Percentiles rank a stretch among this genome's conserved stretches.
These are phyloP conservation scores for Castanospermum australe DNA, from an alignment of 306 rosid species.

Conservation along the genomic window DNA sequence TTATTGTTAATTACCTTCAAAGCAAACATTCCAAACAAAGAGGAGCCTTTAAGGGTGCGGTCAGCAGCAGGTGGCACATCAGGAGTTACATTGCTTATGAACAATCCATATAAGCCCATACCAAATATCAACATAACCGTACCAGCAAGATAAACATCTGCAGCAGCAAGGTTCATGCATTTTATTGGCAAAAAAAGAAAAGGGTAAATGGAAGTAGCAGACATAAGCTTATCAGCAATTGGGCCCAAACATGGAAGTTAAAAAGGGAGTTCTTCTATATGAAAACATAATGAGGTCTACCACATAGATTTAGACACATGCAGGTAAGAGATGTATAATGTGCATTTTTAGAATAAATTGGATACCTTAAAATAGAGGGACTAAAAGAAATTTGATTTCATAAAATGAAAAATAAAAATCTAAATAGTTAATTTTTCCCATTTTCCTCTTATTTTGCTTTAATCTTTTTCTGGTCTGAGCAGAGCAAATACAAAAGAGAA, in stretches of 20 bases:
- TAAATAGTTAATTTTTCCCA: not conserved
- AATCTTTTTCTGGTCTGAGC: not conserved
- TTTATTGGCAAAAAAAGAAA: not conserved
- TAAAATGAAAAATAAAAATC: not conserved
- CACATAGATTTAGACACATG: not conserved
- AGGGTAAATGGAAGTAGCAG: not conserved
- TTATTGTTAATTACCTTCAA: conserved; percentile 60
- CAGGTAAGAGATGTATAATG: not conserved
- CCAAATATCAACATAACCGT: conserved; percentile 96
- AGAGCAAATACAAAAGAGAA: not conserved
- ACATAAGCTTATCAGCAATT: not conserved
- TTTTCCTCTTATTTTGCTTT: not conserved
- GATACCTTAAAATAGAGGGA: not conserved
- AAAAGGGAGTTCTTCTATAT: not conserved
- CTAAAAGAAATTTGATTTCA: not conserved
- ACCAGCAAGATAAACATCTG: conserved; percentile 99
- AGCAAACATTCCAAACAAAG: conserved; percentile 96
- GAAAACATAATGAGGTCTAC: not conserved
- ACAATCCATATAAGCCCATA: conserved; percentile 91
- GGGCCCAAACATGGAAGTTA: not conserved
- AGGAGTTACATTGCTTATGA: conserved; percentile 69
- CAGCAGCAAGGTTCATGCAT: conserved; percentile 31
- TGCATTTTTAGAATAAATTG: not conserved
- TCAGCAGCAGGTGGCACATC: conserved; percentile 55
- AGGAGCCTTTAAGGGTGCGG: conserved; percentile 78